Evolutionary conservation across 2,329 filamentous ascomycete species (phyloP), one percentile per base, ranked within the genome.

Genomic region (Thielaviopsis cerberus): DNA sequence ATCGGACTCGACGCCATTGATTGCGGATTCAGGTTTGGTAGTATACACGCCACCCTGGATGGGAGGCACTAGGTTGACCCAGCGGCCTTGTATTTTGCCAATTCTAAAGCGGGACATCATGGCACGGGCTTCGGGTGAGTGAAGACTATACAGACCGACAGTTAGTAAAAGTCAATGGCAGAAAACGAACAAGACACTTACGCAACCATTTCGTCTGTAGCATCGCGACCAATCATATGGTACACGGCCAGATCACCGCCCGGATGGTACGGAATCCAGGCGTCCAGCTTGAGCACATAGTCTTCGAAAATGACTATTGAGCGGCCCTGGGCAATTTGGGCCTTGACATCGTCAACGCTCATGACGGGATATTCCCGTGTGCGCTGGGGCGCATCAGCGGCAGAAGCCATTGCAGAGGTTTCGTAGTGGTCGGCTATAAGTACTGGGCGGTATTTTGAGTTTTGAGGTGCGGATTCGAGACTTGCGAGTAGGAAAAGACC

Each of bases 201-300:
- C 88, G 84, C 87, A 69, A 85, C 88, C 62, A 97, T 83, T 71
- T 97, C 92, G 69, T 96, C 90, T 11, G 91, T 96, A 55, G 88
- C 91, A 79, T 95, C 89, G 71, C 85, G 81, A 62, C 89, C 89
- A 61, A 97, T 80, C 88, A 96, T 92, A 68, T 98, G 92, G 68
- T 81, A 75, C 63, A 98, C 94, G 57, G 91, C 80, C 71, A 89
- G 92, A 65, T 91, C 83, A 64, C 92, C 92, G 59, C 92, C 92
- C 13, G 92, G 92, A 66, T 97, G 92, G 66, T 86, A 96, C 57
- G 81, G 81, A 56, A 94, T 73, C 88, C 89, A 98, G 45, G 84
- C 77, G 69, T 97, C 91, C 30, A 88, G 82, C 72, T 89, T 95
- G 64, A 97, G 71, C 10, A 96, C 89, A 65, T 82, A 80, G 61